These are phyloP conservation scores for Fusarium lyarnte DNA, from an alignment of 2,329 filamentous ascomycete species.

Conservation along the genomic window DNA sequence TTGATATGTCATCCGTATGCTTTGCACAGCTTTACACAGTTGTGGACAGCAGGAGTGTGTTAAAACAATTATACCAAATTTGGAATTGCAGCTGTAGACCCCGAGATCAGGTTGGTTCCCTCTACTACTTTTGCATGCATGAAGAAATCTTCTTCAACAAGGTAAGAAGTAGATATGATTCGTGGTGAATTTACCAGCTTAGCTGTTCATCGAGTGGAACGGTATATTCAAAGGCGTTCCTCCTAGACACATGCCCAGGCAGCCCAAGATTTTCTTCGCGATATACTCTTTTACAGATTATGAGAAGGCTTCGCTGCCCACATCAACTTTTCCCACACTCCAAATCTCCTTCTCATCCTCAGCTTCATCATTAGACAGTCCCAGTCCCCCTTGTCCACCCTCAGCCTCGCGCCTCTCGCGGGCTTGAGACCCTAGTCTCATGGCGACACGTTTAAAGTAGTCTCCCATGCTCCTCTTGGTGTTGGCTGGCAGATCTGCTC, in stretches of 20 bases:
- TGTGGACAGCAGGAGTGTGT: not conserved
- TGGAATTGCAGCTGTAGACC: not conserved
- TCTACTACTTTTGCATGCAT: not conserved
- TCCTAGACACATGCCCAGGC: not conserved
- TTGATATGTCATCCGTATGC: not conserved
- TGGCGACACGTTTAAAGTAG: conserved; percentile 94
- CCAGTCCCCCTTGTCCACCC: conserved; percentile 85
- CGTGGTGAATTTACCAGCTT: not conserved
- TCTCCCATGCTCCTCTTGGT: conserved; percentile 92
- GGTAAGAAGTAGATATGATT: not conserved
- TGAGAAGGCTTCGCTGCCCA: conserved; percentile 39
- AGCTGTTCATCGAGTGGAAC: not conserved
- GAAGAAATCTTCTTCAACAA: not conserved
- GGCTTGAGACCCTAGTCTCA: conserved; percentile 85
- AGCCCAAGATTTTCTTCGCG: not conserved
- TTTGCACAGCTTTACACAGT: not conserved
- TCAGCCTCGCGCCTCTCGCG: conserved; percentile 91
- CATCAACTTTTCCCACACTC: conserved; percentile 90
- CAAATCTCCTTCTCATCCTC: conserved; percentile 97
- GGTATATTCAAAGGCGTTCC: not conserved
- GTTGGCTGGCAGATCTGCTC: conserved; percentile 72
- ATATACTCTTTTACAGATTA: not conserved
- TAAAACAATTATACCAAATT: not conserved
- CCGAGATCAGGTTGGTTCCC: not conserved
- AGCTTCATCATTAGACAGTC: conserved; percentile 86